Conservation (phyloP, 1,284 basidiomycete genomes). For the Microbotryum silenes-acaulis region DNA sequence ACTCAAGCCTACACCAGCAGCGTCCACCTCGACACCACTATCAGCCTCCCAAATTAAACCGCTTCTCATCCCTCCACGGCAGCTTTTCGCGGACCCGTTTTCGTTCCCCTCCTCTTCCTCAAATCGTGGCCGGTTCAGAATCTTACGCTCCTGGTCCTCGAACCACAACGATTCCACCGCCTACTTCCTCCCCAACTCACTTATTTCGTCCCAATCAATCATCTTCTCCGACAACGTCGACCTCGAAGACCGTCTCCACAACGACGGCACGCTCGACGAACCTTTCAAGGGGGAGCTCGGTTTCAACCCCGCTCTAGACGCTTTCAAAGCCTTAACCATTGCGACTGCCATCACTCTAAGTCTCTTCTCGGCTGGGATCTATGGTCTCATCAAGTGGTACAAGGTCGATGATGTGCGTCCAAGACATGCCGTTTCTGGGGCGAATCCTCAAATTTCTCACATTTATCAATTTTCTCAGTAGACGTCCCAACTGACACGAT, state of each 20-base stretch:
- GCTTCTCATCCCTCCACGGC: not conserved
- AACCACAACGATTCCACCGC: not conserved
- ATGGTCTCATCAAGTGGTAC: slow-evolving; percentile 17
- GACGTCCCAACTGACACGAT: too few species aligned
- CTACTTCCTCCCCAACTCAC: slow-evolving; percentile 30
- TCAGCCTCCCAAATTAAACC: too few species aligned
- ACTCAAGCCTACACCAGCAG: too few species aligned
- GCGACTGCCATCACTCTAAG: slow-evolving; percentile 19
- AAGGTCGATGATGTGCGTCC: slow-evolving; percentile 22
- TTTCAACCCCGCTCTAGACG: slow-evolving; percentile 30
- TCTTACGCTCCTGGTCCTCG: not conserved
- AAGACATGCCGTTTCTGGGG: too few species aligned
- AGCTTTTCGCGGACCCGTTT: not conserved
- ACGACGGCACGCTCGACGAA: slow-evolving; percentile 11
- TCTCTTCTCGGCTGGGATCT: slow-evolving; percentile 12
- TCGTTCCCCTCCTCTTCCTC: not conserved
- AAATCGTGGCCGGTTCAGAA: too few species aligned
- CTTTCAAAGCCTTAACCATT: slow-evolving; percentile 24
- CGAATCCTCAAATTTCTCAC: too few species aligned
- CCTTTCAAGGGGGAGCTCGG: not conserved
- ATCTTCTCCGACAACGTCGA: slow-evolving; percentile 13
- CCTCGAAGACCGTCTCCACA: slow-evolving; percentile 20
- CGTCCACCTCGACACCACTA: too few species aligned
- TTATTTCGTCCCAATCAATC: slow-evolving; percentile 11
- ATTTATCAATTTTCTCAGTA: not conserved